These are phyloP conservation scores for Saccharum hybrid DNA, from an alignment of 202 grass and related monocot genomes.

Conservation along the genomic window DNA sequence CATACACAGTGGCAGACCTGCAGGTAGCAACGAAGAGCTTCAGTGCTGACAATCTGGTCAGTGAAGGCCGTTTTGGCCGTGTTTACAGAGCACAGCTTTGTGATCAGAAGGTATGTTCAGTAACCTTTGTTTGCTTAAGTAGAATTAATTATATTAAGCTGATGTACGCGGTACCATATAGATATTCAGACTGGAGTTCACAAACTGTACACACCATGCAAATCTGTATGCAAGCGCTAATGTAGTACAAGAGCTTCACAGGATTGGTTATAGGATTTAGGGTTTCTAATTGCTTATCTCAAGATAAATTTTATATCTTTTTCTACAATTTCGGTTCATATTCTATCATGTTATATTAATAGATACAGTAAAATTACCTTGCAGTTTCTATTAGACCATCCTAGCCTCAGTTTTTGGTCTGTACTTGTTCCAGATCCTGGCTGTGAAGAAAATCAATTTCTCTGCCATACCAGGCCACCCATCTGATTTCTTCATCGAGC, in stretches of 20 bases:
- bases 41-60: slow-evolving; percentile 69
- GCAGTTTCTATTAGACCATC: slow-evolving; percentile 1
- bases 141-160: background rate
- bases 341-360: background rate
- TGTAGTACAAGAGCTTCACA: background rate
- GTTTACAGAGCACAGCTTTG: slow-evolving; percentile 68
- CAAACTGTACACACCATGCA: background rate
- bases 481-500: slow-evolving; percentile 63
- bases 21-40: slow-evolving; percentile 87
- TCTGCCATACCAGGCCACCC: slow-evolving; percentile 58
- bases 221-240: background rate
- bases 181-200: background rate
- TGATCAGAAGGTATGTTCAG: slow-evolving; percentile 66
- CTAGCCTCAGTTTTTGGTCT: slow-evolving; percentile 24
- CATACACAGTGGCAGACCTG: slow-evolving; percentile 82
- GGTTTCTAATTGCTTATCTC: slow-evolving; percentile 2
- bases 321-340: background rate
- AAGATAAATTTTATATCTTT: background rate
- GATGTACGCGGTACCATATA: background rate
- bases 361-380: background rate
- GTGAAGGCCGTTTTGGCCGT: slow-evolving; percentile 73
- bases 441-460: slow-evolving; percentile 87
- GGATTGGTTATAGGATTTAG: background rate
- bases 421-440: slow-evolving; percentile 63
- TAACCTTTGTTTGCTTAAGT: background rate